Conservation (phyloP, 257 asterid species). For the Osmanthus fragrans region DNA sequence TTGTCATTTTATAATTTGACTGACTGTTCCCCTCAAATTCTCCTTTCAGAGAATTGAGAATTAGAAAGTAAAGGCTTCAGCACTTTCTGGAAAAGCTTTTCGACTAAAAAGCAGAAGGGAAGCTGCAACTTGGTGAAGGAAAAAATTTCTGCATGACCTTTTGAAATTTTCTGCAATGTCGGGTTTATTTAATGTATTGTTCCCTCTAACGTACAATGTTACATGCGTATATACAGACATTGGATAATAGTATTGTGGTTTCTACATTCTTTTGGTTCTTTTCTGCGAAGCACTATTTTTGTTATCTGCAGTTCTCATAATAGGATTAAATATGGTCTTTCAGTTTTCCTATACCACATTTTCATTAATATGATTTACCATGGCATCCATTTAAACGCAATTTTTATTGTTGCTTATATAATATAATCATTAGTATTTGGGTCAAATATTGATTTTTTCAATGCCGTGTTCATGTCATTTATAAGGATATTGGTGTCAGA, state of each 20-base stretch:
- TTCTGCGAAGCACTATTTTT: constrained; percentile 7
- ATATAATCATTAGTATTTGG: no score
- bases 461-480: neutral
- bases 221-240: constrained; percentile 15
- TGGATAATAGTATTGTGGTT: constrained; percentile 17
- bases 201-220: constrained; percentile 29
- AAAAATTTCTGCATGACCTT: constrained; percentile 57
- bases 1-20: neutral
- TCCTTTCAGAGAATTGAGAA: constrained; percentile 32
- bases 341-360: neutral
- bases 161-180: constrained; percentile 82
- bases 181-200: constrained; percentile 80
- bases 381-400: neutral
- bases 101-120: constrained; percentile 38
- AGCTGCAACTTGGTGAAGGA: constrained; percentile 49
- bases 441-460: neutral
- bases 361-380: constrained; percentile 1
- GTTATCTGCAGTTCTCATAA: neutral
- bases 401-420: neutral
- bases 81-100: constrained; percentile 37
- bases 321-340: neutral
- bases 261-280: constrained; percentile 20
- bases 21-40: constrained; percentile 19
- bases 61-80: constrained; percentile 35
- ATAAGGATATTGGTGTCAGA: neutral